A percentile compares a stretch with the other conserved stretches of the same genome.
Conservation (phyloP, 495 filamentous ascomycete species). For the Annulohypoxylon maeteangense region DNA sequence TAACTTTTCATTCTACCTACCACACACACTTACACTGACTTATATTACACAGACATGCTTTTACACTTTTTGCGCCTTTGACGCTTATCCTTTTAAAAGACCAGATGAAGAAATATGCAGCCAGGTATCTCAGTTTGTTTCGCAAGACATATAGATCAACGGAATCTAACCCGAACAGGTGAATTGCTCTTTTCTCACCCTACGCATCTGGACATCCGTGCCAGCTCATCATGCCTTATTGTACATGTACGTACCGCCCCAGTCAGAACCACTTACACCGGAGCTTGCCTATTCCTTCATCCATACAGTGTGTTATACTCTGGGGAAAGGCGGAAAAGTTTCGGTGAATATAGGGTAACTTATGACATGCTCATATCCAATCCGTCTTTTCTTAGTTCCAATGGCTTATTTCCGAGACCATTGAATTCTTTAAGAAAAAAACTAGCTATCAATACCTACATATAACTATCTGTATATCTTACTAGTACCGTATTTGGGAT, state of each 20-base stretch:
- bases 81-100: constrained; percentile 19
- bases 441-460: constrained; percentile 12
- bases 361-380: background rate
- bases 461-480: background rate
- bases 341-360: constrained; percentile 3
- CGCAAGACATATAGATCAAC: constrained; percentile 41
- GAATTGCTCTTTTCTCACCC: constrained; percentile 41
- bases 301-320: constrained; percentile 9
- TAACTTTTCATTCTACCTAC: background rate
- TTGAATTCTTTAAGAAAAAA: constrained; percentile 15
- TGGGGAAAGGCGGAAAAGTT: constrained; percentile 2
- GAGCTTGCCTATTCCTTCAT: constrained; percentile 14
- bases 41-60: background rate
- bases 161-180: constrained; percentile 40
- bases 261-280: constrained; percentile 32
- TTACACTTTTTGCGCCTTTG: background rate
- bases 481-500: background rate
- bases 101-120: constrained; percentile 20
- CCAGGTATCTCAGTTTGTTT: constrained; percentile 28
- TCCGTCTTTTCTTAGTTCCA: constrained; percentile 3
- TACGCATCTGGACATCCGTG: constrained; percentile 35
- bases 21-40: background rate
- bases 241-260: constrained; percentile 36
- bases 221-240: constrained; percentile 42
- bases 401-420: constrained; percentile 26